Conservation (phyloP, 768 basidiomycete species). For the Wakefieldia striispora region DNA sequence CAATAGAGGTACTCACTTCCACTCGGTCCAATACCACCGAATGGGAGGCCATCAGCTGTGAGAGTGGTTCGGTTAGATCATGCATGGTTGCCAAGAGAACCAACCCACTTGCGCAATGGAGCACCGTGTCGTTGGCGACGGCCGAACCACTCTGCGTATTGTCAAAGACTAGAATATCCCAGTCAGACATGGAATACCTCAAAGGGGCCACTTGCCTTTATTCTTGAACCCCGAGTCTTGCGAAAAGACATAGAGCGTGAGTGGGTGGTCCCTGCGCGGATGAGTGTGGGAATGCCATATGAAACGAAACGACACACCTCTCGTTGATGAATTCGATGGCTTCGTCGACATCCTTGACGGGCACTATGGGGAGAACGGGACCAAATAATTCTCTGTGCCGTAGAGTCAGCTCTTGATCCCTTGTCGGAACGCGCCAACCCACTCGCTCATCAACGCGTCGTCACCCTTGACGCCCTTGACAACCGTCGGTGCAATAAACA, state of each 20-base stretch:
- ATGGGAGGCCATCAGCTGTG: constrained; percentile 61
- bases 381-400: constrained; percentile 75
- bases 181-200: background rate
- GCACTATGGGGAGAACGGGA: constrained; percentile 72
- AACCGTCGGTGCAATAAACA: constrained; percentile 72
- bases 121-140: constrained; percentile 64
- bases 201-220: constrained; percentile 44
- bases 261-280: constrained; percentile 60
- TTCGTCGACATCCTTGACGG: constrained; percentile 66
- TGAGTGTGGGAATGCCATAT: background rate
- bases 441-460: constrained; percentile 80
- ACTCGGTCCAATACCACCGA: constrained; percentile 71
- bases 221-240: constrained; percentile 54
- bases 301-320: constrained; percentile 37
- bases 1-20: constrained; percentile 52
- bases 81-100: background rate
- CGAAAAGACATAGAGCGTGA: constrained; percentile 78
- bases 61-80: background rate
- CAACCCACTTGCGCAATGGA: constrained; percentile 56
- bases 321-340: constrained; percentile 68
- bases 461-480: constrained; percentile 58
- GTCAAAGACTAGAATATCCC: constrained; percentile 48
- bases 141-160: constrained; percentile 72
- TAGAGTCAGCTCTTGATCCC: background rate
- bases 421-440: constrained; percentile 24